Percentiles rank a stretch among this genome's conserved stretches.
Evolutionary conservation across 1,139 yeast genomes (phyloP).

Genomic region (Hansenula sp.): DNA sequence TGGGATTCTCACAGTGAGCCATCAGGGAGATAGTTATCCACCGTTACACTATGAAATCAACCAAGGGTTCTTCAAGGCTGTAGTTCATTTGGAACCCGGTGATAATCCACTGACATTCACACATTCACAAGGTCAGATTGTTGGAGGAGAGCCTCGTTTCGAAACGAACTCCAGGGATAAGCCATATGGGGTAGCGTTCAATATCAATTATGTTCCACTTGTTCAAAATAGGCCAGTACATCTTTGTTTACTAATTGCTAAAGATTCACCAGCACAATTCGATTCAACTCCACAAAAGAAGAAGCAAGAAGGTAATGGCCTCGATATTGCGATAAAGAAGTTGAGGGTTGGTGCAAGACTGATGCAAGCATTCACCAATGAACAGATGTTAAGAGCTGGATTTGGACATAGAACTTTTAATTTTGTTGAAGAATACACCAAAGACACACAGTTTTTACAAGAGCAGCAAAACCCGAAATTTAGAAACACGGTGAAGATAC

Average conservation of each 20-base stretch:
- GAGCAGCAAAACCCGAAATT: slow-evolving; percentile 29
- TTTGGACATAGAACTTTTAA: slow-evolving; percentile 79
- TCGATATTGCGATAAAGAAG: slow-evolving; percentile 73
- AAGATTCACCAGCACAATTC: slow-evolving; percentile 67
- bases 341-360: slow-evolving; percentile 81
- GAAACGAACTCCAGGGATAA: slow-evolving; percentile 4
- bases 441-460: slow-evolving; percentile 46
- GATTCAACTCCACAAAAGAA: slow-evolving; percentile 56
- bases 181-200: slow-evolving; percentile 19
- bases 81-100: slow-evolving; percentile 69
- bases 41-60: slow-evolving; percentile 70
- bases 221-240: slow-evolving; percentile 75
- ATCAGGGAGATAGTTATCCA: slow-evolving; percentile 54
- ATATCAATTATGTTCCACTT: slow-evolving; percentile 54
- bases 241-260: slow-evolving; percentile 71
- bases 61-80: slow-evolving; percentile 67
- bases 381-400: slow-evolving; percentile 80
- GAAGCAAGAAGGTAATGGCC: slow-evolving; percentile 58
- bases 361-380: slow-evolving; percentile 92
- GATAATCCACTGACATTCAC: slow-evolving; percentile 40
- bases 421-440: slow-evolving; percentile 63
- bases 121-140: slow-evolving; percentile 19
- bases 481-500: slow-evolving; percentile 73
- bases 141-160: slow-evolving; percentile 21
- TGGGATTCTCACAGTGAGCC: slow-evolving; percentile 39